Evolutionary conservation across 257 asterid species (phyloP).

Genomic region (Capsicum rhomboideum): DNA sequence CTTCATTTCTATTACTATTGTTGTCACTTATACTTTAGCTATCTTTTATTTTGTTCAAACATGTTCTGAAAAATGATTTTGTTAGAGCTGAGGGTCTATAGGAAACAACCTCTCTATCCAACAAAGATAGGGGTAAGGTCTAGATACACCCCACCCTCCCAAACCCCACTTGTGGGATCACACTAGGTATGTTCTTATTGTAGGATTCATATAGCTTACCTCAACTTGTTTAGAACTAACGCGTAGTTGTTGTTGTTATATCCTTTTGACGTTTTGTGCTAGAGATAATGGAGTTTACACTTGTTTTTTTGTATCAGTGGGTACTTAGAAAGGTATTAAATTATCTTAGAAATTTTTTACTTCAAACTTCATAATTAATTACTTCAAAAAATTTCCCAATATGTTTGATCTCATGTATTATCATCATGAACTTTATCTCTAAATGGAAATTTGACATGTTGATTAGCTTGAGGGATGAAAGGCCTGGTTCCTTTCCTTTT

Average conservation of each 20-base stretch:
- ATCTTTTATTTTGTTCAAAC: neutral
- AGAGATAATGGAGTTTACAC: neutral
- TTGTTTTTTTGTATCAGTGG: neutral
- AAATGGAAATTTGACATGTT: neutral
- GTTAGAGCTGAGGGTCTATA: neutral
- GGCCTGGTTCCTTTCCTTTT: neutral
- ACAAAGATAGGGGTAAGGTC: neutral
- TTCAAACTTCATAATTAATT: neutral
- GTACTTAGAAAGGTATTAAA: neutral
- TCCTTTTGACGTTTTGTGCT: neutral
- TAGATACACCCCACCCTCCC: neutral
- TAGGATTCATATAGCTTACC: neutral
- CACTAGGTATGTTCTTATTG: neutral
- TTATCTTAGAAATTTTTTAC: neutral
- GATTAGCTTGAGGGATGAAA: neutral
- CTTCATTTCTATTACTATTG: neutral
- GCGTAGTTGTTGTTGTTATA: neutral
- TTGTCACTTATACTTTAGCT: neutral
- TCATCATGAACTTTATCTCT: neutral
- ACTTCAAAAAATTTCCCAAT: neutral
- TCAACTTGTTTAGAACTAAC: neutral
- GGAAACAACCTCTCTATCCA: neutral
- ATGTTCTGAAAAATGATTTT: neutral
- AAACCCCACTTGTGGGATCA: neutral
- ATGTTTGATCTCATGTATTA: neutral